Conservation (phyloP, 192 early-diverging fungal species). For the Coemansia sp. region DNA sequence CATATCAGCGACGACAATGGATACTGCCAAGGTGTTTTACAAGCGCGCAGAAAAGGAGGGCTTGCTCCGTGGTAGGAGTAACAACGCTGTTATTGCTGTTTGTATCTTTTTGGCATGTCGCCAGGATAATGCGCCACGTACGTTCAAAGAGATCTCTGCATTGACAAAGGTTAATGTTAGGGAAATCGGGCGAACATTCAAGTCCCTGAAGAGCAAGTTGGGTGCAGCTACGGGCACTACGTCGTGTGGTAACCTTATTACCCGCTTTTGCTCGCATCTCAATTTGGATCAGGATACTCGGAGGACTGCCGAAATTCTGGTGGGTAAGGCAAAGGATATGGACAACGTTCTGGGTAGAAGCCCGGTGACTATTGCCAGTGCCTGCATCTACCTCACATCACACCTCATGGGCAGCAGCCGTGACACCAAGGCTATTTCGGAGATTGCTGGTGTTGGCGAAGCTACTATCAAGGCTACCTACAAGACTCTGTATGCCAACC, state of each 20-base stretch:
- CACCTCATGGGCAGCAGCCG: conserved; percentile 65
- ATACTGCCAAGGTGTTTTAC: conserved; percentile 91
- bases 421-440: conserved; percentile 74
- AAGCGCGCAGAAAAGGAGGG: conserved; percentile 87
- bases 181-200: conserved; percentile 82
- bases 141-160: conserved; percentile 91
- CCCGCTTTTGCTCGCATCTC: conserved; percentile 81
- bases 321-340: conserved; percentile 69
- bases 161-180: conserved; percentile 90
- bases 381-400: conserved; percentile 84
- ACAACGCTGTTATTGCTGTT: conserved; percentile 83
- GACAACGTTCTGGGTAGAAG: conserved; percentile 85
- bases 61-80: conserved; percentile 74
- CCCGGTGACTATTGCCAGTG: conserved; percentile 90
- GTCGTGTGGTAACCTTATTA: conserved; percentile 71
- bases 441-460: conserved; percentile 87
- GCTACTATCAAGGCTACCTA: conserved; percentile 88
- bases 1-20: conserved; percentile 72
- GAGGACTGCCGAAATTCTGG: conserved; percentile 67
- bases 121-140: conserved; percentile 77
- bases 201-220: conserved; percentile 54
- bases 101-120: conserved; percentile 93
- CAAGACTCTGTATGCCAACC: conserved; percentile 63
- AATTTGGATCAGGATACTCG: conserved; percentile 67
- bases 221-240: conserved; percentile 61